These are phyloP conservation scores for Mucor plumbeus DNA, from an alignment of 371 early-diverging fungal species.

Conservation along the genomic window DNA sequence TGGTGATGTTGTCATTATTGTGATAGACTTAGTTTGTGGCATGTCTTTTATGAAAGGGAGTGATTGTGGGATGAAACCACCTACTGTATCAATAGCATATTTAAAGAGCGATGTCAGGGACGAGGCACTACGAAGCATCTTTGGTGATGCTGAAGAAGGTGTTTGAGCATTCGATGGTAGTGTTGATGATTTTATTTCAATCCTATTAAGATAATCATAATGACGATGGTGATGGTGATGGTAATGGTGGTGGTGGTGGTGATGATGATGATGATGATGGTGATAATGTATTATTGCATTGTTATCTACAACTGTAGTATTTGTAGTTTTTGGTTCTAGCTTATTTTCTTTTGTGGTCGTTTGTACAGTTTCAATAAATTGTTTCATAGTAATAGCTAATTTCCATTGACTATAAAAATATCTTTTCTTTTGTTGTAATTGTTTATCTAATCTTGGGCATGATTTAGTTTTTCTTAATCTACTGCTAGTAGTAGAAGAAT, in stretches of 20 bases:
- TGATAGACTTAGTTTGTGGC: constrained; percentile 1
- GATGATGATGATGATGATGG: constrained; percentile 5
- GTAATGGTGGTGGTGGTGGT: constrained; percentile 15
- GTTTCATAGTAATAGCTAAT: constrained; percentile 21
- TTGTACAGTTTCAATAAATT: constrained; percentile 20
- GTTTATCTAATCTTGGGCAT: background rate
- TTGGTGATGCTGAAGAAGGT: background rate
- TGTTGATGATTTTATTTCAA: background rate
- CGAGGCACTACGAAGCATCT: background rate
- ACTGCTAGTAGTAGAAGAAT: background rate
- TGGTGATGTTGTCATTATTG: background rate
- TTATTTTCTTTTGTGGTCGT: background rate
- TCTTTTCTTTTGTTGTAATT: constrained; percentile 19
- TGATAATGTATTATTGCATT: background rate
- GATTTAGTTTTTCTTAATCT: background rate
- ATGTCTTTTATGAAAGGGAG: constrained; percentile 1
- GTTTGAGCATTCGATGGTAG: background rate
- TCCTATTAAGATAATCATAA: background rate
- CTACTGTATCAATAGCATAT: constrained; percentile 10
- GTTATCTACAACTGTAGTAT: background rate
- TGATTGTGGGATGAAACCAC: background rate
- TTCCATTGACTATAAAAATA: constrained; percentile 26
- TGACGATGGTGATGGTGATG: constrained; percentile 3
- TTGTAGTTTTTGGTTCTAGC: background rate
- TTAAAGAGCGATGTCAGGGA: constrained; percentile 17